Percentiles rank a stretch among this genome's conserved stretches.
phyloP scores from a whole-genome alignment of 257 asterid genomes.

The Parsonsia alboflavescens region DNA sequence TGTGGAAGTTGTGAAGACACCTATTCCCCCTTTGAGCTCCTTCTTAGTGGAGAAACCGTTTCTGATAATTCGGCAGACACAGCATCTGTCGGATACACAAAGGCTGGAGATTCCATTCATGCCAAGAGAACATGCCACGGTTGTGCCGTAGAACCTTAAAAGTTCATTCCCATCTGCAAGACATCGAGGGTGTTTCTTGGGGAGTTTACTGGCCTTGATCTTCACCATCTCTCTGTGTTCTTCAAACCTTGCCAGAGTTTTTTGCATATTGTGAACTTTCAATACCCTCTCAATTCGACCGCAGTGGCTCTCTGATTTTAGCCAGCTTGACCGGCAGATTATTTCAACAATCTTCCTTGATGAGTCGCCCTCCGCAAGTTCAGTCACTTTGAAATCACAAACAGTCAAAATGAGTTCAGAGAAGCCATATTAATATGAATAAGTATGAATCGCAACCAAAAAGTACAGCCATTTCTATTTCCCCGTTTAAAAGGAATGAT shows the following conservation, averaged over 20 bases:
- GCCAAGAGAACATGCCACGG: constrained; percentile 70
- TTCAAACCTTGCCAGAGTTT: constrained; percentile 64
- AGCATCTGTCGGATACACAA: constrained; percentile 62
- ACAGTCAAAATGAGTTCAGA: background rate
- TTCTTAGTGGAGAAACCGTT: constrained; percentile 60
- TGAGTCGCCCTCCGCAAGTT: constrained; percentile 84
- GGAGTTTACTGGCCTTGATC: constrained; percentile 61
- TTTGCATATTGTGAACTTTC: constrained; percentile 74
- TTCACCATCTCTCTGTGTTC: constrained; percentile 73
- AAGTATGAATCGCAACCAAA: too few species aligned
- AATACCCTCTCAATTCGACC: constrained; percentile 64
- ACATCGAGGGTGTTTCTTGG: constrained; percentile 87
- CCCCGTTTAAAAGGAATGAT: too few species aligned
- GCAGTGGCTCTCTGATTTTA: constrained; percentile 46
- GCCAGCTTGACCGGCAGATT: constrained; percentile 74
- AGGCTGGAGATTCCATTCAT: constrained; percentile 60
- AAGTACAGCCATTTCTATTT: too few species aligned
- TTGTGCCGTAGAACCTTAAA: constrained; percentile 68
- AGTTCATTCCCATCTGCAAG: constrained; percentile 89
- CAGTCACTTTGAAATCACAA: constrained; percentile 49
- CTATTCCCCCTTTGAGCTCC: constrained; percentile 53
- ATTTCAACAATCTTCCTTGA: constrained; percentile 86
- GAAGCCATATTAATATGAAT: too few species aligned
- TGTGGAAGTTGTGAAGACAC: constrained; percentile 81
- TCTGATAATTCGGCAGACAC: constrained; percentile 64